Evolutionary conservation across 257 asterid species (phyloP).

Genomic region (Paraleonurus japonicus): DNA sequence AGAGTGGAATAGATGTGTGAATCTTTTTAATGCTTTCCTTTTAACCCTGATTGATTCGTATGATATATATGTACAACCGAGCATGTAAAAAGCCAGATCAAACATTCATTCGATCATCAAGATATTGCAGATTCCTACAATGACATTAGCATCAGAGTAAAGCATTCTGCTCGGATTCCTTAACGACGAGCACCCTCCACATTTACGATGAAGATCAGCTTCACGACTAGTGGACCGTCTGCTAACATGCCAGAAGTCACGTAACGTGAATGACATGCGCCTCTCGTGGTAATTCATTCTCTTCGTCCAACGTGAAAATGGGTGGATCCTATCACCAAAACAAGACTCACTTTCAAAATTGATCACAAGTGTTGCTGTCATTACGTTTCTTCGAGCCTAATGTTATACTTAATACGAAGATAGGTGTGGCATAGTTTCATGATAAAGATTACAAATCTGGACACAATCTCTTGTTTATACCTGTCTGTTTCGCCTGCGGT

Average conservation of each 20-base stretch:
- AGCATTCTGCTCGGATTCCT: neutral
- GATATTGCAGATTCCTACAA: neutral
- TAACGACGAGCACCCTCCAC: neutral
- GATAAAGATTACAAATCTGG: neutral
- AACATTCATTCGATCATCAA: neutral
- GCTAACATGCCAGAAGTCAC: neutral
- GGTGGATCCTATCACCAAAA: slow-evolving; percentile 29
- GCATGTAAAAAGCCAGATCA: neutral
- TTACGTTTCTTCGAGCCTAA: too few relatives aligned
- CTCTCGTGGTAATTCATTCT: slow-evolving; percentile 36
- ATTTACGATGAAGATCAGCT: neutral
- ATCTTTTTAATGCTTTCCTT: neutral
- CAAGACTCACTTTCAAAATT: neutral
- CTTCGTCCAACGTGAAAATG: slow-evolving; percentile 29
- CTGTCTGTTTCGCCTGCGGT: slow-evolving; percentile 47
- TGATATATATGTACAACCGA: slow-evolving; percentile 14
- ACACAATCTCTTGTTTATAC: slow-evolving; percentile 27
- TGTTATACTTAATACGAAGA: neutral
- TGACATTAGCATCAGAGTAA: neutral
- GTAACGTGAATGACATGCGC: slow-evolving; percentile 40
- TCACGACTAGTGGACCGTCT: neutral
- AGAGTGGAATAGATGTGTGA: neutral
- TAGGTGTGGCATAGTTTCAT: neutral
- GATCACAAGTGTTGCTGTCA: too few relatives aligned
- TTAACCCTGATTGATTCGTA: neutral